Evolutionary conservation across 2,329 filamentous ascomycete species (phyloP).

Genomic region (Cephalotrichum gorgonifer): DNA sequence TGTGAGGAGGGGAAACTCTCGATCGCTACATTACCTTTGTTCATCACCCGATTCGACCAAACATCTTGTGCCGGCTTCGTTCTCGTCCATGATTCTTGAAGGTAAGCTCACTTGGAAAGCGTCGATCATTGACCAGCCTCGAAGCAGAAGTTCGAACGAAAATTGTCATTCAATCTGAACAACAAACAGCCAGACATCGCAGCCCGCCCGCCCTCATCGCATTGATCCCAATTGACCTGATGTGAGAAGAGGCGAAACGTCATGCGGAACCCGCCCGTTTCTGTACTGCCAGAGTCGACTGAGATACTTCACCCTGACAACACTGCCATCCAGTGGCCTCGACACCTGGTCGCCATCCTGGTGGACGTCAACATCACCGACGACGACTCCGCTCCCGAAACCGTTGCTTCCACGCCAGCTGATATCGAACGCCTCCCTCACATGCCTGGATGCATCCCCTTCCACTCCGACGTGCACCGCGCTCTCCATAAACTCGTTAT

Average conservation of each 20-base stretch:
- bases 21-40: constrained; percentile 7
- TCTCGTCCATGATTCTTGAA: background rate
- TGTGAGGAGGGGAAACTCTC: constrained; percentile 3
- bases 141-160: background rate
- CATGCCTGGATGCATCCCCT: constrained; percentile 27
- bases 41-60: background rate
- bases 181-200: background rate
- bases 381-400: constrained; percentile 23
- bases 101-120: constrained; percentile 1
- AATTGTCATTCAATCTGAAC: background rate
- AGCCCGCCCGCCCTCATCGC: background rate
- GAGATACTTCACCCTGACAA: constrained; percentile 46
- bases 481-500: constrained; percentile 53
- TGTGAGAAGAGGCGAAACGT: constrained; percentile 19
- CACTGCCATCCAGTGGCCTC: constrained; percentile 13
- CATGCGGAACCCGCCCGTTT: constrained; percentile 44
- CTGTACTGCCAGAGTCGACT: constrained; percentile 54
- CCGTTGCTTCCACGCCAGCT: constrained; percentile 32
- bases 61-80: background rate
- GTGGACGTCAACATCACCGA: constrained; percentile 26
- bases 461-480: constrained; percentile 34
- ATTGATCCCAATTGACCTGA: background rate
- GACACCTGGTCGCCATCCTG: constrained; percentile 16
- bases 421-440: constrained; percentile 35
- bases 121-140: background rate